Percentiles rank a stretch among this genome's conserved stretches.
phyloP scores from a whole-genome alignment of 129 eudicot genomes.

The Artemisia argyi region DNA sequence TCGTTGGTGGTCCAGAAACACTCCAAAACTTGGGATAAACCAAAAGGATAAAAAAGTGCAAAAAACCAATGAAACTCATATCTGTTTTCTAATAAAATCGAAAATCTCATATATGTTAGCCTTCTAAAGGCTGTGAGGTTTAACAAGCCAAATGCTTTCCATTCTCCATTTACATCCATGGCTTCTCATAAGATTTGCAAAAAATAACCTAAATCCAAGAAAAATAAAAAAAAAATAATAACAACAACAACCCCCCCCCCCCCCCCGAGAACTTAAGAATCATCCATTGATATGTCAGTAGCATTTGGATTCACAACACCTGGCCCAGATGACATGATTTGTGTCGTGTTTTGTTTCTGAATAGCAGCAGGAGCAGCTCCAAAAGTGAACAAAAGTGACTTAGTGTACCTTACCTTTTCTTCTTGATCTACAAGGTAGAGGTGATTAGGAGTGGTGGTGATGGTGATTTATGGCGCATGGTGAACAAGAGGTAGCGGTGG shows the following conservation, averaged over 20 bases:
- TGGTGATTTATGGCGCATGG: too few relatives aligned
- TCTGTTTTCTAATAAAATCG: constrained; percentile 8
- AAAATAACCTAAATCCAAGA: constrained; percentile 35
- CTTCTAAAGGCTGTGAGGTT: constrained; percentile 29
- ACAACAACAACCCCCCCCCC: too few relatives aligned
- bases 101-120: constrained; percentile 22
- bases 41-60: too few relatives aligned
- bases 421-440: too few relatives aligned
- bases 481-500: too few relatives aligned
- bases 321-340: constrained; percentile 15
- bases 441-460: too few relatives aligned
- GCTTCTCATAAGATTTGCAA: constrained; percentile 35
- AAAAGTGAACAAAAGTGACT: constrained; percentile 81
- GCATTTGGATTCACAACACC: constrained; percentile 38
- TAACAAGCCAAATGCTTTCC: constrained; percentile 38
- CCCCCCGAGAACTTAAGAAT: constrained; percentile 51
- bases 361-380: constrained; percentile 58
- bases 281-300: constrained; percentile 64
- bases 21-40: too few relatives aligned
- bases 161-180: constrained; percentile 38
- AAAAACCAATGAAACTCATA: too few relatives aligned
- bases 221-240: too few relatives aligned
- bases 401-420: too few relatives aligned
- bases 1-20: too few relatives aligned
- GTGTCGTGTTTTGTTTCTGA: constrained; percentile 29